Conservation (phyloP, 2,329 filamentous ascomycete species). For the Alternaria brassicae region DNA sequence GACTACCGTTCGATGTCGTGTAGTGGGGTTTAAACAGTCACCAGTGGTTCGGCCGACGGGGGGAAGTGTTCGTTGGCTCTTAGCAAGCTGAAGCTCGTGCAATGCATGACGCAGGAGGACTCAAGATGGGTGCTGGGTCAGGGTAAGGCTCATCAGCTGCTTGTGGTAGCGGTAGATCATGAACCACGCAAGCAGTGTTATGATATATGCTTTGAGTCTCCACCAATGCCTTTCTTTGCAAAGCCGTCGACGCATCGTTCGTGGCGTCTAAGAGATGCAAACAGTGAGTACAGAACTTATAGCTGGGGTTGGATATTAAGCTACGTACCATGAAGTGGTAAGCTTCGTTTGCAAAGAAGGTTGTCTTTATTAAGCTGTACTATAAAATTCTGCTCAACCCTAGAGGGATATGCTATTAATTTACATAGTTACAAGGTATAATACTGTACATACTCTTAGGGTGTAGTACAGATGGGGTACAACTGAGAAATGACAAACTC, state of each 20-base stretch:
- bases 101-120: background rate
- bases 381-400: too few species aligned
- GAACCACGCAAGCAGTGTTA: background rate
- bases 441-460: too few species aligned
- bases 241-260: background rate
- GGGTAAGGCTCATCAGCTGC: background rate
- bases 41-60: constrained; percentile 10
- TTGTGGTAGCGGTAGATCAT: background rate
- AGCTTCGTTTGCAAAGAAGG: too few species aligned
- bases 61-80: background rate
- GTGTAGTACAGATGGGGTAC: too few species aligned
- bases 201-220: background rate
- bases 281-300: background rate
- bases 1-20: constrained; percentile 6
- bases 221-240: background rate
- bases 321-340: too few species aligned
- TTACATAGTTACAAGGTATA: too few species aligned
- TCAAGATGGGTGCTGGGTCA: background rate
- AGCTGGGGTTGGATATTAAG: background rate
- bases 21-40: background rate
- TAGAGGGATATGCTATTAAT: too few species aligned
- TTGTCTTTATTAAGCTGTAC: too few species aligned
- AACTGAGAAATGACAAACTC: too few species aligned
- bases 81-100: background rate
- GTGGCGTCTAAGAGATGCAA: background rate